Evolutionary conservation across 2,329 filamentous ascomycete species (phyloP), one percentile per base, ranked within the genome.

Genomic region (Bipolaris gigantea): DNA sequence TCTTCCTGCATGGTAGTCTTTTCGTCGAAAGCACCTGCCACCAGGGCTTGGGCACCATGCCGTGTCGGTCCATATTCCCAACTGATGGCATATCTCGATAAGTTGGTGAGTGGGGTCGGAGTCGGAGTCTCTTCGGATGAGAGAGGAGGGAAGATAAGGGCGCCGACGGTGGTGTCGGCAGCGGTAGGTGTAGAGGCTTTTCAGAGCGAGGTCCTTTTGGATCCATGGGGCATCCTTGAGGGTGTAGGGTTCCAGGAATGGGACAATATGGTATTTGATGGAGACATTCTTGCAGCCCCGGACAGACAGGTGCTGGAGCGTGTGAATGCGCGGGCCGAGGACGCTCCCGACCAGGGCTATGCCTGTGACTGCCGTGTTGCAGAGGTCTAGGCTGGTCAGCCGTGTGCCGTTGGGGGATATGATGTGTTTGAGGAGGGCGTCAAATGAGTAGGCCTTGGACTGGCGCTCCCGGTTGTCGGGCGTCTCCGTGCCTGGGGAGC

Each of bases 271-370:
- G 65, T 86, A 85, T 65, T 86, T 86, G 60, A 86, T 79, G 11
- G 83, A 85, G 34, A 86, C 83, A 66, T 86, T 85, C 71, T 85
- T 85, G 75, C 83, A 86, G 18, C 83, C 83, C 19, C 83, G 80
- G 43, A 85, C 82, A 1, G 83, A 85, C 40, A 86, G 75, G 63
- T 86, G 83, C 64, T 82, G 78, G 41, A 86, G 73, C 0, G 81
- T 84, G 50, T 79, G 77, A 51, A 80, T 77, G 27, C 82, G 79
- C 36, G 80, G 76, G 56, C 81, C 77, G 47, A 85, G 73, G 16
- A 86, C 81, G 18, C 77, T 81, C 34, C 77, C 79, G 8, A 81
- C 80, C 42, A 86, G 75, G 38, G 81, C 82, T 50, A 81, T 79
- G 23, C 83, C 83, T 21, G 80, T 82, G 23, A 85, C 82, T 10